These are phyloP conservation scores for Lachancea thermotolerans DNA, from an alignment of 805 yeast species.

Conservation along the genomic window DNA sequence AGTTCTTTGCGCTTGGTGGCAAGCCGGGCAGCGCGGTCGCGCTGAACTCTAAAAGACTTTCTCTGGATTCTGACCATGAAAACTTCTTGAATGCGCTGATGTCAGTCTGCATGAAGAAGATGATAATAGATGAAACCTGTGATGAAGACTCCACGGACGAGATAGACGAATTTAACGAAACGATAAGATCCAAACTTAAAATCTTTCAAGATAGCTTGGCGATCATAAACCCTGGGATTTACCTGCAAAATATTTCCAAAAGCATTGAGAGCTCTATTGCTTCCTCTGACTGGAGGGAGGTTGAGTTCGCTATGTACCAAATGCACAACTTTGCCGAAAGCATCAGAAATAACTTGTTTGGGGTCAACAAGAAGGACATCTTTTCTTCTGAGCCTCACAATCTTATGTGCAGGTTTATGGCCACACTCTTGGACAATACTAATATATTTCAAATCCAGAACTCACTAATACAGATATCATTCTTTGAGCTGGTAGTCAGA, in stretches of 20 bases:
- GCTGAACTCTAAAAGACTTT: slow-evolving; percentile 30
- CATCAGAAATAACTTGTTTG: slow-evolving; percentile 68
- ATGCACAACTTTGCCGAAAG: slow-evolving; percentile 73
- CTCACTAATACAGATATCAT: slow-evolving; percentile 72
- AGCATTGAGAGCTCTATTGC: slow-evolving; percentile 42
- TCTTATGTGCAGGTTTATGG: slow-evolving; percentile 33
- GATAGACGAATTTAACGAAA: slow-evolving; percentile 71
- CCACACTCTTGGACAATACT: slow-evolving; percentile 22
- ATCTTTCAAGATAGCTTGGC: slow-evolving; percentile 80
- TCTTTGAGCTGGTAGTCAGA: slow-evolving; percentile 79
- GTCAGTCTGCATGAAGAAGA: slow-evolving; percentile 64
- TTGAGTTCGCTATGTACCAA: slow-evolving; percentile 84
- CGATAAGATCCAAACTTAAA: slow-evolving; percentile 60
- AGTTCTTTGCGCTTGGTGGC: slow-evolving; percentile 36
- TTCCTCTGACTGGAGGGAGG: slow-evolving; percentile 60
- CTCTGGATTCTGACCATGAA: slow-evolving; percentile 33
- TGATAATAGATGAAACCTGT: slow-evolving; percentile 72
- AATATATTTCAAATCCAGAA: slow-evolving; percentile 50
- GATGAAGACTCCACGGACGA: slow-evolving; percentile 70
- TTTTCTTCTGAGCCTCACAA: slow-evolving; percentile 57
- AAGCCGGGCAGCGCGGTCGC: slow-evolving; percentile 36
- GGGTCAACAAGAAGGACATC: slow-evolving; percentile 59
- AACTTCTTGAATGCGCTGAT: slow-evolving; percentile 59
- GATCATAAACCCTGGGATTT: slow-evolving; percentile 51
- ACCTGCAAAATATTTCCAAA: slow-evolving; percentile 50